These are phyloP conservation scores for Papiliotrema fonsecae DNA, from an alignment of 1,284 basidiomycete species.

Conservation along the genomic window DNA sequence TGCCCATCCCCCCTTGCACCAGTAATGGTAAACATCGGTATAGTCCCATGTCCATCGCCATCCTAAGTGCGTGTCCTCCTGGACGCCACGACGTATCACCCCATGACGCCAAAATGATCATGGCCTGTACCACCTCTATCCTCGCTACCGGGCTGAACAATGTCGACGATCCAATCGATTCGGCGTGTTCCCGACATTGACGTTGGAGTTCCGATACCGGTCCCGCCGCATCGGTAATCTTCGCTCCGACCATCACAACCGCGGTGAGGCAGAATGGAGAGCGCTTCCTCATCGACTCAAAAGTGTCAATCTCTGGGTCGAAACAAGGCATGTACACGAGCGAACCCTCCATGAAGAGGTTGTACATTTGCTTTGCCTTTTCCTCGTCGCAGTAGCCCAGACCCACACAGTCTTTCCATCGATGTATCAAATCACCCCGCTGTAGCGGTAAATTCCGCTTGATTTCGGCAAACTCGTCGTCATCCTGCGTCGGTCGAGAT, in stretches of 20 bases:
- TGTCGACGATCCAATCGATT: slow-evolving; percentile 66
- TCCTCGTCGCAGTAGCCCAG: slow-evolving; percentile 63
- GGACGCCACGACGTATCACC: slow-evolving; percentile 43
- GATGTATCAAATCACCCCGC: slow-evolving; percentile 25
- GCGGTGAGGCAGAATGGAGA: slow-evolving; percentile 53
- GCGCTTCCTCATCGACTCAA: slow-evolving; percentile 50
- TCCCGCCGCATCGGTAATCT: slow-evolving; percentile 70
- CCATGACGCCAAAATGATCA: slow-evolving; percentile 51
- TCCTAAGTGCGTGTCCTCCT: slow-evolving; percentile 69
- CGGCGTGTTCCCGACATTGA: slow-evolving; percentile 62
- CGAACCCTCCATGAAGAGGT: slow-evolving; percentile 63
- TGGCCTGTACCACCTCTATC: slow-evolving; percentile 78
- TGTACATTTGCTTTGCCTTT: slow-evolving; percentile 72
- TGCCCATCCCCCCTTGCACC: slow-evolving; percentile 63
- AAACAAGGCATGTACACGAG: slow-evolving; percentile 82
- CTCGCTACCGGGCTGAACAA: slow-evolving; percentile 75
- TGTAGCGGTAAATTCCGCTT: slow-evolving; percentile 20
- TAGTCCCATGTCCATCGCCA: slow-evolving; percentile 81
- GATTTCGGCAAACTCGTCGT: slow-evolving; percentile 9
- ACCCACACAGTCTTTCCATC: slow-evolving; percentile 34
- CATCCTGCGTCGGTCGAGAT: neutral
- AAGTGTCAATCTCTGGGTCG: slow-evolving; percentile 69
- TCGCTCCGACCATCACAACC: slow-evolving; percentile 79
- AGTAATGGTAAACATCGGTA: slow-evolving; percentile 81
- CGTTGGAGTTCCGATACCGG: slow-evolving; percentile 37